Conservation (phyloP, 1,284 basidiomycete genomes). For the Schizophyllum amplum region DNA sequence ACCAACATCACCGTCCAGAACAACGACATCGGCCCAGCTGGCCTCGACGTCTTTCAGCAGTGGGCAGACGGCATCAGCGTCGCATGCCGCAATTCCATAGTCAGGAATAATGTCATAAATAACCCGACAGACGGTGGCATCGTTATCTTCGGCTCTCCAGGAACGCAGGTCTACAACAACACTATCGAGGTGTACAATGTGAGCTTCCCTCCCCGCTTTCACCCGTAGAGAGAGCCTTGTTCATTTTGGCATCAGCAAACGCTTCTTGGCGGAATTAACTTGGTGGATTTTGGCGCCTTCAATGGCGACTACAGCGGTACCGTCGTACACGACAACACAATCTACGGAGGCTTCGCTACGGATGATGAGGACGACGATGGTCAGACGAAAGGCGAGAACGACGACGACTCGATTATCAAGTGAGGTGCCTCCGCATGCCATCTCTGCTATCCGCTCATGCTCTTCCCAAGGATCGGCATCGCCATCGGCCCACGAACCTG, state of each 20-base stretch:
- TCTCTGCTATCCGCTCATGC: constrained; percentile 11
- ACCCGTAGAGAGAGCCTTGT: neutral
- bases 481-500: constrained; percentile 73
- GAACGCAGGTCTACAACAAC: constrained; percentile 56
- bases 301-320: constrained; percentile 64
- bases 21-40: constrained; percentile 76
- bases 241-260: constrained; percentile 38
- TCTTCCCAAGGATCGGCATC: constrained; percentile 50
- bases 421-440: constrained; percentile 24
- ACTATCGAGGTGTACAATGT: constrained; percentile 68
- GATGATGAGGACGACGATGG: constrained; percentile 25
- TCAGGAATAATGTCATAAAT: constrained; percentile 68
- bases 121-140: constrained; percentile 78
- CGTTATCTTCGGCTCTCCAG: constrained; percentile 79
- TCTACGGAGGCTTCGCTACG: constrained; percentile 62
- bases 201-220: constrained; percentile 14
- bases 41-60: constrained; percentile 53
- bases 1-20: constrained; percentile 59
- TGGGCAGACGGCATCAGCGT: constrained; percentile 87
- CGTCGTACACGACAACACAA: constrained; percentile 64
- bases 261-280: constrained; percentile 70
- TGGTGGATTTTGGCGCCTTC: constrained; percentile 75
- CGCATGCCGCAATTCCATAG: constrained; percentile 56
- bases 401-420: constrained; percentile 62
- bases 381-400: constrained; percentile 45